A percentile compares a stretch with the other conserved stretches of the same genome.
These are phyloP conservation scores for Incumbomyces lentus DNA, from an alignment of 2,329 filamentous ascomycete species.

Conservation along the genomic window DNA sequence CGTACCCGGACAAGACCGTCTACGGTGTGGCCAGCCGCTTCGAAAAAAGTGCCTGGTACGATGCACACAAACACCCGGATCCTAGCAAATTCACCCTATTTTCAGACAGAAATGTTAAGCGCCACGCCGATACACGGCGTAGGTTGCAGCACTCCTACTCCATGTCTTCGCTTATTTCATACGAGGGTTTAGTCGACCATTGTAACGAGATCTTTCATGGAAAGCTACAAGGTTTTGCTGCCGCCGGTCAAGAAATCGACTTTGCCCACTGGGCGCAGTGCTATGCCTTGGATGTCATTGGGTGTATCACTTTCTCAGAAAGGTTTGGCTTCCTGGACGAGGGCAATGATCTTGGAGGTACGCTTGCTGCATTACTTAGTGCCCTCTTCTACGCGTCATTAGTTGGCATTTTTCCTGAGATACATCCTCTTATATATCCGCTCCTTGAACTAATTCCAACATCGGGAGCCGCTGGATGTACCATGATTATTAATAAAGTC, in stretches of 20 bases:
- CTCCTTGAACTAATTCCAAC: slow-evolving; percentile 23
- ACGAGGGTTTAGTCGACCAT: slow-evolving; percentile 41
- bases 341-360: slow-evolving; percentile 57
- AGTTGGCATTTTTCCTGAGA: slow-evolving; percentile 33
- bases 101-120: slow-evolving; percentile 62
- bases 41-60: slow-evolving; percentile 19
- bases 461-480: slow-evolving; percentile 25
- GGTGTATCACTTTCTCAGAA: slow-evolving; percentile 42
- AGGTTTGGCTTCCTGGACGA: slow-evolving; percentile 65
- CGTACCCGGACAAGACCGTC: slow-evolving; percentile 17
- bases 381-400: slow-evolving; percentile 30
- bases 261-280: slow-evolving; percentile 56
- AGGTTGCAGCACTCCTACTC: slow-evolving; percentile 37
- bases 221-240: slow-evolving; percentile 30
- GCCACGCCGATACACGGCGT: slow-evolving; percentile 60
- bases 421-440: slow-evolving; percentile 29
- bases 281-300: slow-evolving; percentile 67
- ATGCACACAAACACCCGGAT: slow-evolving; percentile 58
- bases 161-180: slow-evolving; percentile 39
- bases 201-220: slow-evolving; percentile 34
- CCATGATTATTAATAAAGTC: slow-evolving; percentile 27
- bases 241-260: slow-evolving; percentile 26
- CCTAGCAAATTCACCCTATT: slow-evolving; percentile 45
- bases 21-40: slow-evolving; percentile 18
- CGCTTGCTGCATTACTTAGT: slow-evolving; percentile 26